These are phyloP conservation scores for Styphnolobium japonicum DNA, from an alignment of 306 rosid species.

Conservation along the genomic window DNA sequence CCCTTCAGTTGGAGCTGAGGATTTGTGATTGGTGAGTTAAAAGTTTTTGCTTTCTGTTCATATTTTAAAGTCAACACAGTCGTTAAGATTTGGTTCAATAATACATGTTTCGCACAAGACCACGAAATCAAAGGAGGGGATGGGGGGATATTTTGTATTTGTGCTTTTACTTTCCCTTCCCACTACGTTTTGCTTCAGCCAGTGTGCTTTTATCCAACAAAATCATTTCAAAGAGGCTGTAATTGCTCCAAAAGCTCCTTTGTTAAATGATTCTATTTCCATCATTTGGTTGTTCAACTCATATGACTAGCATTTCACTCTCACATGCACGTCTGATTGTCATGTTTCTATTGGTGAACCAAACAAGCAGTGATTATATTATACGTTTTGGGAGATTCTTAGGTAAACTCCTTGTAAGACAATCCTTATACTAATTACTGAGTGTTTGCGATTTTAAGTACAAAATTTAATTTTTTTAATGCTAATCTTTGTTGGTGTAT, in stretches of 20 bases:
- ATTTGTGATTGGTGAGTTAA: not conserved
- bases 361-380: slow-evolving; percentile 20
- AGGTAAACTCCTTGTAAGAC: no score
- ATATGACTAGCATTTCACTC: slow-evolving; percentile 17
- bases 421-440: no score
- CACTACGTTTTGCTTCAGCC: not conserved
- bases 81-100: not conserved
- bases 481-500: no score
- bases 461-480: no score
- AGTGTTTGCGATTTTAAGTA: no score
- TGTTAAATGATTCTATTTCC: slow-evolving; percentile 11
- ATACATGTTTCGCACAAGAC: slow-evolving; percentile 13
- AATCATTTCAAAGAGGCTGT: slow-evolving; percentile 27
- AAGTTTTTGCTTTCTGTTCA: not conserved
- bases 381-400: no score
- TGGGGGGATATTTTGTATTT: not conserved
- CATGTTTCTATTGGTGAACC: slow-evolving; percentile 20
- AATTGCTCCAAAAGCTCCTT: slow-evolving; percentile 27
- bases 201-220: slow-evolving; percentile 14
- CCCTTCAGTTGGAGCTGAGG: not conserved
- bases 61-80: slow-evolving; percentile 7
- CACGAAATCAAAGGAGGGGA: slow-evolving; percentile 11
- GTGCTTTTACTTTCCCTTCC: slow-evolving; percentile 20
- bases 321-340: slow-evolving; percentile 17
- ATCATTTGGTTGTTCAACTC: slow-evolving; percentile 27